Evolutionary conservation across 2,329 filamentous ascomycete species (phyloP), one percentile per base, ranked within the genome.

Genomic region (Metarhizium album): DNA sequence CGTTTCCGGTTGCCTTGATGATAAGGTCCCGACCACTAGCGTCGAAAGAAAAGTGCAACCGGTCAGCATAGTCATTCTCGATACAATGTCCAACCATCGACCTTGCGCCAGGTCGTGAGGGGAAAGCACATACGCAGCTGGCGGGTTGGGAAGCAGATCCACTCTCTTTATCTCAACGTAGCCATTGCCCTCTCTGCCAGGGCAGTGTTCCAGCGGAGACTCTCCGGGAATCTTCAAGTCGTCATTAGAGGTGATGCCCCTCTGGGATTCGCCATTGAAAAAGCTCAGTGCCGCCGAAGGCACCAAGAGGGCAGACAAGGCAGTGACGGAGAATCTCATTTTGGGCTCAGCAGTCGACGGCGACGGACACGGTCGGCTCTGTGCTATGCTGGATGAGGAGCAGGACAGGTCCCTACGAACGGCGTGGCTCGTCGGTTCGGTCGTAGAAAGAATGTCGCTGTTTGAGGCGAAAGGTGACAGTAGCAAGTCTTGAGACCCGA

Each of bases 81-180:
- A 24, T 14, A 4, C 8, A 20, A 23, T 49, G 11, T 14, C 20
- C 16, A 37, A 27, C 38, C 38, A 35, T 13, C 33, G 11, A 31
- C n/a, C 5, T 35, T 13, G 13, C 33, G 11, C 14, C 33, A 9
- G 27, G 13, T 2, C 9, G 33, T 23, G 27, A 14, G 7, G n/a
- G n/a, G 35, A 9, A n/a, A 23, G 31, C 5, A 48, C 58, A 47
- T 82, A 97, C 91, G 90, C 76, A 64, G 80, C 65, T 35, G 93
- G 93, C 53, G 91, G 93, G 69, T 96, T 97, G 14, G 93, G 93
- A 35, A 69, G 64, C 52, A 98, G 70, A 61, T 96, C 83, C 51
- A 97, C 89, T 45, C 79, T 79, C 56, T 90, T 74, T 61, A 98
- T 90, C 42, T 73, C 71, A 58, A 96, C 73, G 52, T 90, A 78